A percentile compares a stretch with the other conserved stretches of the same genome.
Evolutionary conservation across 192 early-diverging fungal species (phyloP).

Genomic region (Coemansia umbellata): DNA sequence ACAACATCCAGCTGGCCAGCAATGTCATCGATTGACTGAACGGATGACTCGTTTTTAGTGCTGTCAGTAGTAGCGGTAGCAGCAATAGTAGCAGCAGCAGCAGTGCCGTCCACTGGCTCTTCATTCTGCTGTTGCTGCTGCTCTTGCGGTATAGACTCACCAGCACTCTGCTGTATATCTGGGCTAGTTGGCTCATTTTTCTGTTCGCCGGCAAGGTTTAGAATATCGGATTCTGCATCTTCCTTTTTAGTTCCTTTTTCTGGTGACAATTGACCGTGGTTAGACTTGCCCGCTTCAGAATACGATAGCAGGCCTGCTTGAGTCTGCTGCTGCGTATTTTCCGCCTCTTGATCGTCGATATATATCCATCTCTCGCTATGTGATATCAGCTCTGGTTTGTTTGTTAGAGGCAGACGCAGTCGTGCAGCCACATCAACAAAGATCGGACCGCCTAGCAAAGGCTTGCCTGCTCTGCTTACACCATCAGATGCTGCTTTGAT

Average conservation of each 20-base stretch:
- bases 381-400: slow-evolving; percentile 19
- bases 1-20: slow-evolving; percentile 23
- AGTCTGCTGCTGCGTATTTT: background rate
- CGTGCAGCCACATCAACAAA: slow-evolving; percentile 39
- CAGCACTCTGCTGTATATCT: background rate
- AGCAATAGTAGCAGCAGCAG: background rate
- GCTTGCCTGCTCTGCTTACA: slow-evolving; percentile 12
- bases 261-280: too few species aligned
- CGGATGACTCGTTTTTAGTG: background rate
- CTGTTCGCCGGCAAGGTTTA: background rate
- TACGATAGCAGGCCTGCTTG: background rate
- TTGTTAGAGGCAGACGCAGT: slow-evolving; percentile 35
- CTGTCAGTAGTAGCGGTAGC: background rate
- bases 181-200: background rate
- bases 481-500: slow-evolving; percentile 19
- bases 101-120: too few species aligned
- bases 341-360: slow-evolving; percentile 6
- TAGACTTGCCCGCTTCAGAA: too few species aligned
- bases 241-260: too few species aligned
- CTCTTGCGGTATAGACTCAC: background rate
- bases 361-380: slow-evolving; percentile 40
- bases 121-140: background rate
- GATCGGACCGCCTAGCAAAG: slow-evolving; percentile 32
- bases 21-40: slow-evolving; percentile 15
- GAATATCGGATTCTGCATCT: background rate